Conservation (phyloP, 164 flowering plant genomes). For the Platanus orientalis region DNA sequence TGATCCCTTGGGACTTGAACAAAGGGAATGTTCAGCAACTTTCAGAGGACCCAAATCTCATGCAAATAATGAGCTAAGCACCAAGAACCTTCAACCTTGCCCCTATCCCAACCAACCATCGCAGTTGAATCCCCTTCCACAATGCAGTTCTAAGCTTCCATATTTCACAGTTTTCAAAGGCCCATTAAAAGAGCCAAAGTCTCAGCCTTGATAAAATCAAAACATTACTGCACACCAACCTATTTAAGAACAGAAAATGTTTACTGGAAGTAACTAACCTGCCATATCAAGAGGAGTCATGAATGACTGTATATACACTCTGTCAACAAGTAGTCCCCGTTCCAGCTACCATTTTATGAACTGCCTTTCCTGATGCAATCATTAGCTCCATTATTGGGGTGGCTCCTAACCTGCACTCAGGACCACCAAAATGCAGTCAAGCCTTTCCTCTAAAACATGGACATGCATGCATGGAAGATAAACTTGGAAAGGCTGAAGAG, state of each 20-base stretch:
- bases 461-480: not conserved
- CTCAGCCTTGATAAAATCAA: no score
- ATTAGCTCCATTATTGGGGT: constrained; percentile 88
- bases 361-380: constrained; percentile 88
- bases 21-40: no score
- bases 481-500: not conserved
- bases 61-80: no score
- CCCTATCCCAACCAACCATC: no score
- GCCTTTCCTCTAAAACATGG: not conserved
- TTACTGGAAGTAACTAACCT: constrained; percentile 39
- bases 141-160: no score
- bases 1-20: no score
- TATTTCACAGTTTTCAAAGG: no score
- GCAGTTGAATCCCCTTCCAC: no score
- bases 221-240: constrained; percentile 2
- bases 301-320: constrained; percentile 93
- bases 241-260: not conserved
- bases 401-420: constrained; percentile 68
- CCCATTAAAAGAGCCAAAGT: no score
- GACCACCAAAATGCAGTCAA: constrained; percentile 2
- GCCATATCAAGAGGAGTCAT: constrained; percentile 99
- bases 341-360: constrained; percentile 82
- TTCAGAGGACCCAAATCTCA: no score
- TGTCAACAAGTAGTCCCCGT: constrained; percentile 90
- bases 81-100: no score